Percentiles rank a stretch among this genome's conserved stretches.
Evolutionary conservation across 768 basidiomycete genomes (phyloP).

Genomic region (Trametes meyenii): DNA sequence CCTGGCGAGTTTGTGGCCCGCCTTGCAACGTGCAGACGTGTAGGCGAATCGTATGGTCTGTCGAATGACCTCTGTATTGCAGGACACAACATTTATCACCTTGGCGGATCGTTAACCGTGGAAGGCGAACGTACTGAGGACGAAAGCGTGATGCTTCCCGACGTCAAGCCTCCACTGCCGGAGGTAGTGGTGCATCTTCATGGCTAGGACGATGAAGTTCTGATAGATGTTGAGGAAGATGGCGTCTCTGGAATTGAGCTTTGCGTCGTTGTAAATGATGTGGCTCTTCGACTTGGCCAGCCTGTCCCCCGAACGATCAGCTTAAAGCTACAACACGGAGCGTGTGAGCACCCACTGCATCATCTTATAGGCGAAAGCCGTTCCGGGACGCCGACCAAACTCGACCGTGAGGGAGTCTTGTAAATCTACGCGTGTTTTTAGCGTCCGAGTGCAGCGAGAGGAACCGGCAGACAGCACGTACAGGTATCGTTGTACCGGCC

Average conservation of each 20-base stretch:
- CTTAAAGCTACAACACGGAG: background rate
- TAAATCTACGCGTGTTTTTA: slow-evolving; percentile 46
- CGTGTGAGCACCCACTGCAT: slow-evolving; percentile 53
- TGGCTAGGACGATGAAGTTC: slow-evolving; percentile 76
- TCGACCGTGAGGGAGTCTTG: slow-evolving; percentile 72
- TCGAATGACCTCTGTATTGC: slow-evolving; percentile 56
- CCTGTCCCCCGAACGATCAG: slow-evolving; percentile 40
- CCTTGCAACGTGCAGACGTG: slow-evolving; percentile 51
- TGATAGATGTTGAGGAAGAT: slow-evolving; percentile 87
- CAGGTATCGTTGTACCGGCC: slow-evolving; percentile 63
- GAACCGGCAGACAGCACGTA: slow-evolving; percentile 34
- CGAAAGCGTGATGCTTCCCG: slow-evolving; percentile 50
- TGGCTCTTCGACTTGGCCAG: slow-evolving; percentile 75
- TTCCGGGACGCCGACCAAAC: slow-evolving; percentile 64
- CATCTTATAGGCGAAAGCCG: slow-evolving; percentile 71
- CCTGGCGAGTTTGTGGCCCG: slow-evolving; percentile 43
- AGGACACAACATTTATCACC: background rate
- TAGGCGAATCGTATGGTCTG: slow-evolving; percentile 63
- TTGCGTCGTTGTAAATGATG: slow-evolving; percentile 76
- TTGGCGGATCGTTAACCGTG: background rate
- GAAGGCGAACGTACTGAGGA: slow-evolving; percentile 49
- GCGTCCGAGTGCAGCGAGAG: background rate
- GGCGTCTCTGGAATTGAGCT: slow-evolving; percentile 60
- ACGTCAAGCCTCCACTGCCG: slow-evolving; percentile 55
- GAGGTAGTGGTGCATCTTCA: slow-evolving; percentile 88